A percentile compares a stretch with the other conserved stretches of the same genome.
phyloP scores from a whole-genome alignment of 2,329 filamentous ascomycete genomes.

The Sclerotinia trifoliorum region DNA sequence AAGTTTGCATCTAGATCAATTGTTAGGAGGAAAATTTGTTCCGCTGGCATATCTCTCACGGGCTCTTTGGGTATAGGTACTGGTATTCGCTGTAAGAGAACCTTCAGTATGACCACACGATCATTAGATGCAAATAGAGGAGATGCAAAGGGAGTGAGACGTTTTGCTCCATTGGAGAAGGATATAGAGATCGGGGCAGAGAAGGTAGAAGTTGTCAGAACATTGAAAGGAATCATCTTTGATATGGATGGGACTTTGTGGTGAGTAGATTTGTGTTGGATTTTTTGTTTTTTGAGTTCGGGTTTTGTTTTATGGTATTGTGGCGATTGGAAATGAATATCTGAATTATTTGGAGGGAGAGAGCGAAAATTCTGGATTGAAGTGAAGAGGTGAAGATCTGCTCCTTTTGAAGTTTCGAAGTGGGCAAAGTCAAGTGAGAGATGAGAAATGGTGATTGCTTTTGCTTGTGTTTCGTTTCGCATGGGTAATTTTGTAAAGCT shows the following conservation, averaged over 20 bases:
- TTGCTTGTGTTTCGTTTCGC: background rate
- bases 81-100: background rate
- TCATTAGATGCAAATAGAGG: background rate
- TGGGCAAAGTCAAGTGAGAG: background rate
- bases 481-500: background rate
- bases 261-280: slow-evolving; percentile 52
- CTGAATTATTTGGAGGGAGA: slow-evolving; percentile 43
- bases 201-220: slow-evolving; percentile 40
- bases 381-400: slow-evolving; percentile 51
- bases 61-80: background rate
- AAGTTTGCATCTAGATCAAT: background rate
- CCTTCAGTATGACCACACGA: slow-evolving; percentile 1
- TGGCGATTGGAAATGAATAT: slow-evolving; percentile 42
- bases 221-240: slow-evolving; percentile 68
- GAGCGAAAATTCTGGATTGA: no score
- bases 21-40: background rate
- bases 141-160: slow-evolving; percentile 35
- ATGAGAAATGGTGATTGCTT: background rate
- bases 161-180: slow-evolving; percentile 57
- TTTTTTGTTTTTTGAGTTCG: background rate
- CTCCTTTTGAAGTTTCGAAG: background rate
- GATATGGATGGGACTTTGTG: slow-evolving; percentile 95
- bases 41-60: no score
- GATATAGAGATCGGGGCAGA: slow-evolving; percentile 25
- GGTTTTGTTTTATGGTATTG: slow-evolving; percentile 52